Evolutionary conservation across 2,329 filamentous ascomycete genomes (phyloP).

Genomic region (Phialocephala sp.): DNA sequence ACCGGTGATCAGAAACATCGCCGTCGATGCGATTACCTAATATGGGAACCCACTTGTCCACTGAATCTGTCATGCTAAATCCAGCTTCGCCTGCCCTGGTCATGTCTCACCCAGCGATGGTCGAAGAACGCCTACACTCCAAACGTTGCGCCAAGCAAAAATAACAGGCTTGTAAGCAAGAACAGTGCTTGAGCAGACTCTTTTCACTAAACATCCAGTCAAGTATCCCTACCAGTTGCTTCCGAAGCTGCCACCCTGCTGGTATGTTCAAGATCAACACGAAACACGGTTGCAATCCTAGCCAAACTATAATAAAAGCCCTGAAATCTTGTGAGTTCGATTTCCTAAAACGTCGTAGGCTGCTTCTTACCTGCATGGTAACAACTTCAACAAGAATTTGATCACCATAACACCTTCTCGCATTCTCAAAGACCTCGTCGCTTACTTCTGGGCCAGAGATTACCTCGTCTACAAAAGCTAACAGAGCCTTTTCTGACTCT

Average conservation of each 20-base stretch:
- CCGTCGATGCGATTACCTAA: slow-evolving; percentile 3
- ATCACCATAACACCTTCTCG: slow-evolving; percentile 32
- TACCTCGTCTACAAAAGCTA: slow-evolving; percentile 34
- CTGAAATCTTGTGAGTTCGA: slow-evolving; percentile 21
- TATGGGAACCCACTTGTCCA: not conserved
- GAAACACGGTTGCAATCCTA: slow-evolving; percentile 32
- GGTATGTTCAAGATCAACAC: slow-evolving; percentile 28
- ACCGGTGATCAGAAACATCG: not conserved
- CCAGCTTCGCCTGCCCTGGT: not conserved
- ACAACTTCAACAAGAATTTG: slow-evolving; percentile 35
- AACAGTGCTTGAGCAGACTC: not conserved
- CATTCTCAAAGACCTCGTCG: slow-evolving; percentile 30
- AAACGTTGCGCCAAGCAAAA: not conserved
- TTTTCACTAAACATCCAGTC: not conserved
- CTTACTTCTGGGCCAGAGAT: slow-evolving; percentile 32
- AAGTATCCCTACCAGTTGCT: not conserved
- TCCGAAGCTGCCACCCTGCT: slow-evolving; percentile 7
- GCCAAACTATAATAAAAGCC: slow-evolving; percentile 34
- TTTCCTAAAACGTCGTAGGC: not conserved
- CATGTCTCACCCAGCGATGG: not conserved
- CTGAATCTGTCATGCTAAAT: not conserved
- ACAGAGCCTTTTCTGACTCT: slow-evolving; percentile 30
- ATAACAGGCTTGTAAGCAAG: not conserved
- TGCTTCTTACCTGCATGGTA: slow-evolving; percentile 33
- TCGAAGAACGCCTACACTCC: slow-evolving; percentile 7